phyloP scores from a whole-genome alignment of 2,329 filamentous ascomycete species.

The Fusarium hostae region DNA sequence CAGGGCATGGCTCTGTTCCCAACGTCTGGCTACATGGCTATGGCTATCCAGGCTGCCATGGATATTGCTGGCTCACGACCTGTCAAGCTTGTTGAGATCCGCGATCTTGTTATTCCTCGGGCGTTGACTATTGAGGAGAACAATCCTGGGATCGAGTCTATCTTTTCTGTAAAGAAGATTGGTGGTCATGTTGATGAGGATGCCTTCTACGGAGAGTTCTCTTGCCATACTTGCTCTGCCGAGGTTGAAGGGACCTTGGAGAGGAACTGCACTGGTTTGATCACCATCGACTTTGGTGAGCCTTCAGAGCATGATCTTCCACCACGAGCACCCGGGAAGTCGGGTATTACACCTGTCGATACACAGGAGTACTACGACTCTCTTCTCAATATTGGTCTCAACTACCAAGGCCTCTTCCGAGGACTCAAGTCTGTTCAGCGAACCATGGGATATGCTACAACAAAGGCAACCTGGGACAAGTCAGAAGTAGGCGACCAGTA shows the following conservation, averaged over 20 bases:
- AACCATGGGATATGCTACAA: conserved; percentile 3
- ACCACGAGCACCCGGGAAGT: background rate
- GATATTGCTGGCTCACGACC: background rate
- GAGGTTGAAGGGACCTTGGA: background rate
- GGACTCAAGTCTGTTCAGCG: background rate
- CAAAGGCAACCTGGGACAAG: background rate
- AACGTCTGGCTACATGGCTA: background rate
- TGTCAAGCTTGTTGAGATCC: background rate
- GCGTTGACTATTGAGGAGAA: background rate
- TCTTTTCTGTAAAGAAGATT: background rate
- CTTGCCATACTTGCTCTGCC: background rate
- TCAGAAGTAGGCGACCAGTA: background rate
- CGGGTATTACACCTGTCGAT: background rate
- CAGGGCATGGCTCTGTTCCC: background rate
- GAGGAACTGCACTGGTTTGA: background rate
- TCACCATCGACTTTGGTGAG: background rate
- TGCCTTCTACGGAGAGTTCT: background rate
- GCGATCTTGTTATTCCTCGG: background rate
- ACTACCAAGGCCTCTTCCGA: background rate
- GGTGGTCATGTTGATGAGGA: background rate
- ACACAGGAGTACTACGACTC: background rate
- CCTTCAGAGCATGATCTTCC: background rate
- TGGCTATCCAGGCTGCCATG: background rate
- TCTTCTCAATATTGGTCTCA: background rate
- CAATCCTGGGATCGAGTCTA: conserved; percentile 1